Evolutionary conservation across 2,329 filamentous ascomycete species (phyloP).

Genomic region (Zymoseptoria crescenta): DNA sequence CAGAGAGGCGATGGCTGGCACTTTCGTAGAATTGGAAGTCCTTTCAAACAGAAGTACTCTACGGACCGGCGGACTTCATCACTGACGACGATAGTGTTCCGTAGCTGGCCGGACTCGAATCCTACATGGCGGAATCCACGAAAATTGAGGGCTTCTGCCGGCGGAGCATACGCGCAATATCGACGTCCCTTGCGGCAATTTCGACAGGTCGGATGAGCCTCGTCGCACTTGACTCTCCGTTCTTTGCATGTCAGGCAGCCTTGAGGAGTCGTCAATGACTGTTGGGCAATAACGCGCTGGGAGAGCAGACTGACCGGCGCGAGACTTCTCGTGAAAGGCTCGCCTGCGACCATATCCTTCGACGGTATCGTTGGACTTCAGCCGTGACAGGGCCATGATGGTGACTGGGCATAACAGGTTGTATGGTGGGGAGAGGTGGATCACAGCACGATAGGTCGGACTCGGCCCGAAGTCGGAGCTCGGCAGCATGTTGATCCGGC

Average conservation of each 20-base stretch:
- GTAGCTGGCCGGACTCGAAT: background rate
- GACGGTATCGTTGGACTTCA: background rate
- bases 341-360: background rate
- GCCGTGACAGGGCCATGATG: background rate
- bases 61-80: background rate
- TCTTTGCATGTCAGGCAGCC: background rate
- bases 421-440: too few species aligned
- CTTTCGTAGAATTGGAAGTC: background rate
- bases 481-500: too few species aligned
- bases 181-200: background rate
- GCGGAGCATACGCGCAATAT: background rate
- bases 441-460: too few species aligned
- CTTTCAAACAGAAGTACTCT: background rate
- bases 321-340: background rate
- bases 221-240: background rate
- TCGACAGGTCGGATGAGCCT: background rate
- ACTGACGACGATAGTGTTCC: background rate
- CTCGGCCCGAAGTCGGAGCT: too few species aligned
- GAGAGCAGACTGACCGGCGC: background rate
- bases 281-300: background rate
- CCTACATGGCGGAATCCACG: background rate
- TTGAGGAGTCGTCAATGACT: background rate
- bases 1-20: background rate
- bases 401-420: constrained; percentile 24
- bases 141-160: background rate